Evolutionary conservation across 352 stramenopile genomes (phyloP).

Genomic region (Pythium myriotylum): DNA sequence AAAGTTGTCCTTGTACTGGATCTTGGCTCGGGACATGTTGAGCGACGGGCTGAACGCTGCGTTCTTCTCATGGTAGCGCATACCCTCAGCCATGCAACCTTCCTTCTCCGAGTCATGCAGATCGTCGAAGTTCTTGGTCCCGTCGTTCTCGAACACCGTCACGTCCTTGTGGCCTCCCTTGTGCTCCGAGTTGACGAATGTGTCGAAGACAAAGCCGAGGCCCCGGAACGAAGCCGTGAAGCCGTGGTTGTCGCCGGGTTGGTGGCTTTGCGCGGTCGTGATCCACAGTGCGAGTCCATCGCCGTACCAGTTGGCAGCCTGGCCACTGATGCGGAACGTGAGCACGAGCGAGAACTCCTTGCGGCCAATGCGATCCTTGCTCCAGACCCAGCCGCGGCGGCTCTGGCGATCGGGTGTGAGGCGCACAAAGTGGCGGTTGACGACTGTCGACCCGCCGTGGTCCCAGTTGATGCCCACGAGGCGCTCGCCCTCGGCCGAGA

Average conservation of each 20-base stretch:
- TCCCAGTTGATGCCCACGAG: slow-evolving; percentile 58
- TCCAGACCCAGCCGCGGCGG: slow-evolving; percentile 77
- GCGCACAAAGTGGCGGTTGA: slow-evolving; percentile 84
- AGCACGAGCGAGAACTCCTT: slow-evolving; percentile 78
- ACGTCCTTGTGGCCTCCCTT: slow-evolving; percentile 82
- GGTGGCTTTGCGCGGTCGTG: slow-evolving; percentile 53
- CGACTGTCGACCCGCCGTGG: slow-evolving; percentile 58
- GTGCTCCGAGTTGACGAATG: slow-evolving; percentile 85
- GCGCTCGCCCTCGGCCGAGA: slow-evolving; percentile 60
- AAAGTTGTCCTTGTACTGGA: slow-evolving; percentile 76
- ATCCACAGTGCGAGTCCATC: slow-evolving; percentile 84
- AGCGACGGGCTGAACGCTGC: slow-evolving; percentile 73
- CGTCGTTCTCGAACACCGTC: slow-evolving; percentile 82
- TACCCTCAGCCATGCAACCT: slow-evolving; percentile 75
- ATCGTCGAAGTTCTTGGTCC: slow-evolving; percentile 74
- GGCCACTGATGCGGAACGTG: slow-evolving; percentile 85
- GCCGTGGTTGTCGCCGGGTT: slow-evolving; percentile 77
- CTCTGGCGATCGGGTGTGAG: slow-evolving; percentile 81
- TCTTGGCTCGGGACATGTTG: slow-evolving; percentile 81
- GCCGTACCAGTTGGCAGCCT: slow-evolving; percentile 74
- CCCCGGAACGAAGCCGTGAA: slow-evolving; percentile 77
- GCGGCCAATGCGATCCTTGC: slow-evolving; percentile 56
- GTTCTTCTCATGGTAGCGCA: slow-evolving; percentile 85
- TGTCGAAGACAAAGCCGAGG: slow-evolving; percentile 83
- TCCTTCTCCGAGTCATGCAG: slow-evolving; percentile 68